These are phyloP conservation scores for Citrullus amarus DNA, from an alignment of 306 rosid genomes.

Conservation along the genomic window DNA sequence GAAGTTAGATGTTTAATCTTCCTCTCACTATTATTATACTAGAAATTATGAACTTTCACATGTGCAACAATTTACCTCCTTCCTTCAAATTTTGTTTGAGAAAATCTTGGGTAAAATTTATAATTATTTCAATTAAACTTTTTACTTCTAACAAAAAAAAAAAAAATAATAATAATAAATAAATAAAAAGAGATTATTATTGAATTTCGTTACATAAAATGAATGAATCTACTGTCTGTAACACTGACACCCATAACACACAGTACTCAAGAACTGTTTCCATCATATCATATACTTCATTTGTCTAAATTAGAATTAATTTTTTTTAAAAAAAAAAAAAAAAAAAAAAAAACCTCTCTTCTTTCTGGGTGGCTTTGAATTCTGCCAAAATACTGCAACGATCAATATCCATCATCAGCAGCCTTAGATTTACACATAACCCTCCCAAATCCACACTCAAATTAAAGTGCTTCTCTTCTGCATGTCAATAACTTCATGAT, in stretches of 20 bases:
- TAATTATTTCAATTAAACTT: no score
- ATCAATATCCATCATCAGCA: not conserved
- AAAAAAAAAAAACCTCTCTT: not conserved
- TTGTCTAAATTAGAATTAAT: not conserved
- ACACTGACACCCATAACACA: conserved; percentile 5
- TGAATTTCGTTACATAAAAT: conserved; percentile 6
- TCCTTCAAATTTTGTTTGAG: no score
- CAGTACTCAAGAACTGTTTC: conserved; percentile 4
- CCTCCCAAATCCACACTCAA: not conserved
- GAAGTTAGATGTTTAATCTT: no score
- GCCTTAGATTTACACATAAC: not conserved
- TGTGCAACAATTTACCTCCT: no score
- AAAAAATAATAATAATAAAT: no score
- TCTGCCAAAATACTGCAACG: not conserved
- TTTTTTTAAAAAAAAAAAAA: no score
- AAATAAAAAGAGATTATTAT: no score
- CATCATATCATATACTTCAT: not conserved
- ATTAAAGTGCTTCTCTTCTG: not conserved
- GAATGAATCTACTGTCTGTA: not conserved
- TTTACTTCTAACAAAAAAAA: no score
- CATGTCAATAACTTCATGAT: not conserved
- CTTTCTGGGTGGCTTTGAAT: not conserved
- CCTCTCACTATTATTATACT: no score
- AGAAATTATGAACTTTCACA: no score
- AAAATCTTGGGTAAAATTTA: no score